Base-by-base conservation (phyloP, 2,329 filamentous ascomycete genomes). In the Colletotrichum gloeosporioides region DNA sequence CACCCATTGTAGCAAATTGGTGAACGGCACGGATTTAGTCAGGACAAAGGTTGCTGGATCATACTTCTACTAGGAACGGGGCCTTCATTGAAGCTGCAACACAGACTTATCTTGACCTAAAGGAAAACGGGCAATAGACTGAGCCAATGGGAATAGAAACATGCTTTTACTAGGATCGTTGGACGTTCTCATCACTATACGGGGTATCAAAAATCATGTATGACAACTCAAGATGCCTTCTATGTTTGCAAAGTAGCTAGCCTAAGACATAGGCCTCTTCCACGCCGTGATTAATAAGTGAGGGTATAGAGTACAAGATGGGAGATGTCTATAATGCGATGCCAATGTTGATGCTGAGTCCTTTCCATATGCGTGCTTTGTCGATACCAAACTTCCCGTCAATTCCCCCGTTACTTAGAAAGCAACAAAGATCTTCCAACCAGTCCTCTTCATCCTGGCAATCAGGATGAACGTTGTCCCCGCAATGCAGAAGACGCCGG, bases 401-500 rank as follows among this genome's bases (percentile, higher is more conserved):
- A 22, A 12, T 22, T 22, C 25, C 4, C n/a, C 18, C 8, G 15
- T 9, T 15, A 9, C 15, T 78, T 77, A 84, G 36, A 83, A 83
- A 2, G 78, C 79, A 3, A 77, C 79, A 8, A 61, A 36, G 12
- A 82, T 61, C 32, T 80, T 81, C 68, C 76, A 79, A 1, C 82
- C 82, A 0, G 83, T 81, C 34, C 78, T 78, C 16, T 77, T 70
- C 49, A 82, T 61, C 31, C 83, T 81, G 8, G 81, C 79, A 2
- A 76, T 57, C 4, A 81, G 9, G 3, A 82, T 78, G 44, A 80
- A 76, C 3, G 78, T 76, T 15, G 82, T 83, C 15, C 84, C 84
- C 2, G 75, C 78, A 4, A 84, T 15, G 49, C 82, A 81, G 16
- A 84, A 79, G 3, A 83, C 79, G 6, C 83, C 84, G 0, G 81